A percentile compares a stretch with the other conserved stretches of the same genome.
phyloP scores from a whole-genome alignment of 306 rosid genomes.

The Pyrus bretschneideri region DNA sequence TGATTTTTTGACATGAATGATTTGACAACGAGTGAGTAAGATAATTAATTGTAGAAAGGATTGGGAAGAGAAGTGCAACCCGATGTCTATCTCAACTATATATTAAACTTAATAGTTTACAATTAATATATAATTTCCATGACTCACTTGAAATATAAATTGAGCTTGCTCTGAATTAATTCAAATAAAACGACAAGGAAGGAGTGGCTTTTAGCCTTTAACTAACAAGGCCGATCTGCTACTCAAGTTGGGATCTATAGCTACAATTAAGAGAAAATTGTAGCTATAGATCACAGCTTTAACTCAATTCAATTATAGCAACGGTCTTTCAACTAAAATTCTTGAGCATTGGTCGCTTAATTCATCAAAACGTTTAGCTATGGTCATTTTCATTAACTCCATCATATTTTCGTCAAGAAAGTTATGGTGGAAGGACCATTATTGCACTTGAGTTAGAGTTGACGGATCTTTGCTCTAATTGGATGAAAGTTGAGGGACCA shows the following conservation, averaged over 20 bases:
- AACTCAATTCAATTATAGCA: no score
- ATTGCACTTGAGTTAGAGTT: no score
- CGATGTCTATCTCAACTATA: neutral
- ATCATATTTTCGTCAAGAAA: no score
- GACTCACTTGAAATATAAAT: neutral
- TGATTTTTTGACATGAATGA: neutral
- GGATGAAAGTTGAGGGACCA: accelerated
- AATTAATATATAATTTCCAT: neutral
- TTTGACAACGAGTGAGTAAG: neutral
- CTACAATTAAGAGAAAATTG: no score
- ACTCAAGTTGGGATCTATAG: neutral
- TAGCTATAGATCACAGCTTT: no score
- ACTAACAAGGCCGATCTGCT: neutral
- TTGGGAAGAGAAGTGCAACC: neutral
- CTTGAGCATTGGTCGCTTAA: no score
- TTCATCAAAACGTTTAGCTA: no score
- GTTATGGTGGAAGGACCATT: no score
- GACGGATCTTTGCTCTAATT: no score
- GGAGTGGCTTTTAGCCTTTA: neutral
- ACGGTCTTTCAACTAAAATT: no score
- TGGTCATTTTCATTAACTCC: no score
- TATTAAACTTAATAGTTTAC: neutral
- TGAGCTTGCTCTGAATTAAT: neutral
- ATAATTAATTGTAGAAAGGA: neutral
- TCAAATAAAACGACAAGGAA: neutral